Evolutionary conservation across 2,329 filamentous ascomycete genomes (phyloP).

Genomic region (Spiromastix sp.): DNA sequence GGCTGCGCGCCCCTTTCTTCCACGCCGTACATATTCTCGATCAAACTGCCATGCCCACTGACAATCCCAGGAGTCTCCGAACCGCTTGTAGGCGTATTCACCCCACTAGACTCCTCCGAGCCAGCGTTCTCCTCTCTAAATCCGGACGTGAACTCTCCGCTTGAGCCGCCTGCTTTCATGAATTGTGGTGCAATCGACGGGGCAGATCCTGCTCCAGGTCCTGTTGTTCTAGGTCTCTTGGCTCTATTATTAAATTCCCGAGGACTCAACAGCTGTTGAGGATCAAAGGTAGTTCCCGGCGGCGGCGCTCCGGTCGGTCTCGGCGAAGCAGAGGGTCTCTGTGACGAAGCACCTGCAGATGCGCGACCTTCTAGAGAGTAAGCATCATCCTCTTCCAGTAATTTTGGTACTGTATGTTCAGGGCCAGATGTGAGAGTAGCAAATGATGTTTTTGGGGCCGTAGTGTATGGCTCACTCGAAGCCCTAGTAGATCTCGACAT

Average conservation of each 20-base stretch:
- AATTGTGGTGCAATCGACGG: background rate
- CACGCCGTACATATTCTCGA: constrained; percentile 68
- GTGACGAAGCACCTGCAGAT: background rate
- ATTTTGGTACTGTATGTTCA: too few relatives aligned
- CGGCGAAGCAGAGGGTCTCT: constrained; percentile 1
- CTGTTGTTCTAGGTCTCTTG: background rate
- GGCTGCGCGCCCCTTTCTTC: constrained; percentile 53
- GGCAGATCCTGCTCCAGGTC: constrained; percentile 1
- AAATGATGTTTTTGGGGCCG: too few relatives aligned
- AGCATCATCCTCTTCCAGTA: too few relatives aligned
- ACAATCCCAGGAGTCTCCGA: too few relatives aligned
- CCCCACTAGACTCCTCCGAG: too few relatives aligned
- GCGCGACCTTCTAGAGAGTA: background rate
- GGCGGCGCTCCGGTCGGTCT: background rate
- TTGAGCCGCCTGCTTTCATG: background rate
- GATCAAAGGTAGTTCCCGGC: constrained; percentile 9
- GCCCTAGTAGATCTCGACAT: background rate
- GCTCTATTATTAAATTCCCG: constrained; percentile 8
- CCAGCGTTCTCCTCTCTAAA: too few relatives aligned
- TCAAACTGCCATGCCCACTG: constrained; percentile 30
- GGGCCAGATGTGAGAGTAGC: too few relatives aligned
- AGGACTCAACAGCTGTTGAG: constrained; percentile 12
- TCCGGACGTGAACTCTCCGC: background rate
- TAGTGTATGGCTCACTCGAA: too few relatives aligned
- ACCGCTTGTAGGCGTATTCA: too few relatives aligned